Evolutionary conservation across 73 alveolate species (phyloP), one percentile per base, ranked within the genome.

Genomic region (Urostyla sp.): DNA sequence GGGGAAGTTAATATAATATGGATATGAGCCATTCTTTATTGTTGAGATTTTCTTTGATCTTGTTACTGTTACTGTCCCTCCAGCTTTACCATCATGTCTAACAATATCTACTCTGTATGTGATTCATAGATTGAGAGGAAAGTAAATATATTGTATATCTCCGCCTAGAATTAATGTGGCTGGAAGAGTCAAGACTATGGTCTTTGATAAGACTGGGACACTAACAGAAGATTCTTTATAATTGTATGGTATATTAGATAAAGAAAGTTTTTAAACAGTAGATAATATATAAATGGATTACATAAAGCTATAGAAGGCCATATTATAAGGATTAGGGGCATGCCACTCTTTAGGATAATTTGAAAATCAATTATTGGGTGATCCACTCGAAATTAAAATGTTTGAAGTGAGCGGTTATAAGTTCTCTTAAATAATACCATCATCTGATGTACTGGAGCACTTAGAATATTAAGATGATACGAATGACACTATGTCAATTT

Each of bases 331-430:
- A 32, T 54, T 92, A 58, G 96, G 95, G 21, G 63, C 97, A 58
- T 96, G 99, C 80, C 99, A 97, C 60, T 89, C 98, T 16, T 80
- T 97, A 27, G 86, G 98, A 0, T 76, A 83, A 57, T 97, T 97
- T 4, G 81, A 91, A 15, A 98, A 94, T 0, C 89, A 93, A 57
- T 48, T 96, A 43, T 73, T 92, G 1, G 99, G 99, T 5, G 99
- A 97, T 74, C 98, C 99, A 11, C 93, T 94, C 11, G 99, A 97
- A 77, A 90, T 96, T 6, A 92, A 95, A 59, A 97, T 97, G 98
- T 97, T 97, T 74, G 95, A 94, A 73, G 90, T 96, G 0, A 94
- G 98, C 16, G 95, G 91, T 16, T 97, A 99, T 92, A 92, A 56
- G 38, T 48, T 91, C 21, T 50, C 75, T 91, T n/a, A n/a, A n/a